Conservation (phyloP, 176 grass and related monocot genomes). For the Bothriochloa decipiens region DNA sequence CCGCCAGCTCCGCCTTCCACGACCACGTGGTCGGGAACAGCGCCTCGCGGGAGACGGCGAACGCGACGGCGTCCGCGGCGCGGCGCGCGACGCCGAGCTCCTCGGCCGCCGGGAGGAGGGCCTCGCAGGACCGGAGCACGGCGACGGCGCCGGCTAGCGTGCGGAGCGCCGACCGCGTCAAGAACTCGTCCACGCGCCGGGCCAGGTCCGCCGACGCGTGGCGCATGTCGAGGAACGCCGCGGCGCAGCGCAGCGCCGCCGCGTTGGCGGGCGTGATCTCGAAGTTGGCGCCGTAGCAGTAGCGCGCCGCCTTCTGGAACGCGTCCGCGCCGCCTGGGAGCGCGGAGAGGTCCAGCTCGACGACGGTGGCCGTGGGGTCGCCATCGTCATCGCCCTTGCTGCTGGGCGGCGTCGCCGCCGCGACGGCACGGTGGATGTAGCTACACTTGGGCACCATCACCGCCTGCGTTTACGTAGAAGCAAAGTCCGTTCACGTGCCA, state of each 20-base stretch:
- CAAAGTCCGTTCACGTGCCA: background rate
- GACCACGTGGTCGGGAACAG: conserved; percentile 54
- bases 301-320: conserved; percentile 73
- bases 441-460: conserved; percentile 80
- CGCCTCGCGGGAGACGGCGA: conserved; percentile 58
- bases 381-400: background rate
- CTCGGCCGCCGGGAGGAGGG: conserved; percentile 34
- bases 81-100: conserved; percentile 49
- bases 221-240: conserved; percentile 74
- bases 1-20: conserved; percentile 61
- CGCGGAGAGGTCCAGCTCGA: conserved; percentile 53
- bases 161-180: conserved; percentile 46
- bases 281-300: conserved; percentile 83
- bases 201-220: conserved; percentile 42
- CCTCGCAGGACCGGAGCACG: conserved; percentile 56
- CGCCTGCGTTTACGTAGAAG: conserved; percentile 28
- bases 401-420: background rate
- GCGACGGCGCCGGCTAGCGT: conserved; percentile 57
- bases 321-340: conserved; percentile 66
- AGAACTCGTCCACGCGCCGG: conserved; percentile 65
- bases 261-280: conserved; percentile 76
- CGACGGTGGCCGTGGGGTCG: conserved; percentile 7
- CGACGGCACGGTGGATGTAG: conserved; percentile 59
- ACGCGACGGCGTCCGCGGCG: conserved; percentile 44
- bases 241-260: conserved; percentile 57